phyloP scores from a whole-genome alignment of 2,329 filamentous ascomycete species.

The Aschersonia sp. region DNA sequence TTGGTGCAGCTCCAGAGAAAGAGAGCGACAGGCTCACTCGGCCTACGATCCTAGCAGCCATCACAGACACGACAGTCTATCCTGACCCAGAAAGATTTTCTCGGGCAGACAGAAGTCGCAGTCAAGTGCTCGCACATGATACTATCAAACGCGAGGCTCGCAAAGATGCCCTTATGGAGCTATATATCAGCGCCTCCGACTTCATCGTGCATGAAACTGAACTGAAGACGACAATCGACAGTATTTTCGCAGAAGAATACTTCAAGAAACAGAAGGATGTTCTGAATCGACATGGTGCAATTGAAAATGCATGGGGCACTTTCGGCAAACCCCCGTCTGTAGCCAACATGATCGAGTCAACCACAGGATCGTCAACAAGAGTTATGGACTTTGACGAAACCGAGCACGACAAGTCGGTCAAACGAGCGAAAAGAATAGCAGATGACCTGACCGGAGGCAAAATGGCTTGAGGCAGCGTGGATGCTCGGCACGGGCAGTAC shows the following conservation, averaged over 20 bases:
- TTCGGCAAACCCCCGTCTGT: conserved; percentile 31
- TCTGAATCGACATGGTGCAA: conserved; percentile 15
- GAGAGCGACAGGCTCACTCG: conserved; percentile 67
- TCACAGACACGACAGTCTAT: conserved; percentile 32
- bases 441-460: conserved; percentile 47
- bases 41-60: conserved; percentile 42
- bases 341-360: conserved; percentile 25
- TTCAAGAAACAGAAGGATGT: conserved; percentile 24
- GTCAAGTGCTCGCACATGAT: conserved; percentile 26
- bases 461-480: conserved; percentile 18
- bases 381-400: conserved; percentile 20
- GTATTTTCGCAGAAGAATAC: conserved; percentile 55
- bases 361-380: conserved; percentile 19
- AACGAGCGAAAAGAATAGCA: conserved; percentile 39
- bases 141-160: conserved; percentile 39
- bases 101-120: conserved; percentile 31
- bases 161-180: conserved; percentile 60
- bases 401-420: conserved; percentile 28
- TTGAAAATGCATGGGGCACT: conserved; percentile 38
- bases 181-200: conserved; percentile 76
- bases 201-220: conserved; percentile 79
- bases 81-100: conserved; percentile 49
- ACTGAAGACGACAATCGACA: conserved; percentile 58
- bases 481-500: background rate
- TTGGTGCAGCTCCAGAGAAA: conserved; percentile 49